Percentiles rank a stretch among this genome's conserved stretches.
These are phyloP conservation scores for Talaromyces sp. DNA, from an alignment of 2,329 filamentous ascomycete species.

Conservation along the genomic window DNA sequence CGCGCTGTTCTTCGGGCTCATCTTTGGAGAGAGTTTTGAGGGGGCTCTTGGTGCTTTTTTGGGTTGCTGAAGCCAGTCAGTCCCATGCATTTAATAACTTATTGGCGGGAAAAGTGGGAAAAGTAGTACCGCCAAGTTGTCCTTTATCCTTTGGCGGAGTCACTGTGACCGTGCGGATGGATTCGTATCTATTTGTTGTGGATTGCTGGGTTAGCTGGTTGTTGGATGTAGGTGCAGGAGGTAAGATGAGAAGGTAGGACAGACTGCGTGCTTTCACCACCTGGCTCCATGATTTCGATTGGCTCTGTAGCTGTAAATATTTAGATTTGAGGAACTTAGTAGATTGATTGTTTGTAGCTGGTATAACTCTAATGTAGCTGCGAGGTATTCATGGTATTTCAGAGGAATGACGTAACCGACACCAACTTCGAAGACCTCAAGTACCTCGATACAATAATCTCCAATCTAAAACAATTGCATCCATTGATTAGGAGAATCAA, in stretches of 20 bases:
- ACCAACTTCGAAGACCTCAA: background rate
- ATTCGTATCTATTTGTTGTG: slow-evolving; percentile 53
- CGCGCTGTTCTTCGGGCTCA: slow-evolving; percentile 32
- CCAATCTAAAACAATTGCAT: background rate
- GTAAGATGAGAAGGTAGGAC: background rate
- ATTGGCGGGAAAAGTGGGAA: background rate
- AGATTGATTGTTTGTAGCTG: background rate
- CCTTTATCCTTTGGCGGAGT: slow-evolving; percentile 55
- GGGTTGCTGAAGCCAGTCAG: slow-evolving; percentile 15
- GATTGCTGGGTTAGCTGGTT: background rate
- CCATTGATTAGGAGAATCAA: background rate
- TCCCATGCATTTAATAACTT: background rate
- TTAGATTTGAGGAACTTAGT: background rate
- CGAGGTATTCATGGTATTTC: background rate
- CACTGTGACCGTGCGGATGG: slow-evolving; percentile 48
- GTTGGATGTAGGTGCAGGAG: background rate
- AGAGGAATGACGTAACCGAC: slow-evolving; percentile 17
- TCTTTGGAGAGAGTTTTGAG: slow-evolving; percentile 22
- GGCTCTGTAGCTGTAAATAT: background rate
- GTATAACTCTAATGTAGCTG: background rate
- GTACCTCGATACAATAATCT: background rate
- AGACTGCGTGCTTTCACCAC: slow-evolving; percentile 16
- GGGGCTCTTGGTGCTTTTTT: slow-evolving; percentile 35
- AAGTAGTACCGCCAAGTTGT: slow-evolving; percentile 52
- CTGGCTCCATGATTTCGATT: slow-evolving; percentile 10